Percentiles rank a stretch among this genome's conserved stretches.
These are phyloP conservation scores for Salix arbutifolia DNA, from an alignment of 345 rosid genomes.

Conservation along the genomic window DNA sequence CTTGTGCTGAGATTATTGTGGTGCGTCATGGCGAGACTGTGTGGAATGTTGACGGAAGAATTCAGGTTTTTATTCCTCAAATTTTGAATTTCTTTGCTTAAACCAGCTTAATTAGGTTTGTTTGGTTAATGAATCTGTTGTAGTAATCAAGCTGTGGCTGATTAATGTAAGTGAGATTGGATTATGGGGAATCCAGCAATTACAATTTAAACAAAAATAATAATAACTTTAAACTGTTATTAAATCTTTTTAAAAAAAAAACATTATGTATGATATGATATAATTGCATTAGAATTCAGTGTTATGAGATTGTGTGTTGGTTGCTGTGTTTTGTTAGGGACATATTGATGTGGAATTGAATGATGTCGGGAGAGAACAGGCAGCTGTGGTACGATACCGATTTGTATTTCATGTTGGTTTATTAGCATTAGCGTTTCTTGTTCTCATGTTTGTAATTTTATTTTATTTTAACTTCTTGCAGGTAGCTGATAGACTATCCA, in stretches of 20 bases:
- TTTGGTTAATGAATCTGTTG: no score
- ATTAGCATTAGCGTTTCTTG: neutral
- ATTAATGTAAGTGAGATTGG: no score
- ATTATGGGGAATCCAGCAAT: no score
- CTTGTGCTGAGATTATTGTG: constrained; percentile 59
- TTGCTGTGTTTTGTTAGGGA: constrained; percentile 40
- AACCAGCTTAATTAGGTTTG: no score
- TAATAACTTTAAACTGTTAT: no score
- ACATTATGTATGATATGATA: no score
- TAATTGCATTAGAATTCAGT: no score
- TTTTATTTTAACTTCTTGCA: constrained; percentile 3
- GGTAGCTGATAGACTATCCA: constrained; percentile 65
- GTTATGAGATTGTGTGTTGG: neutral
- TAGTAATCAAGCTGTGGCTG: no score
- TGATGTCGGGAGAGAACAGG: constrained; percentile 75
- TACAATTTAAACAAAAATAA: no score
- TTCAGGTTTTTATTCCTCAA: constrained; percentile 43
- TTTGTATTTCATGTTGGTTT: neutral
- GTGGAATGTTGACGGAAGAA: constrained; percentile 69
- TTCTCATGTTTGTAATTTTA: neutral
- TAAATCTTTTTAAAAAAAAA: no score
- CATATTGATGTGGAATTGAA: constrained; percentile 76
- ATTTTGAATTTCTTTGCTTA: neutral
- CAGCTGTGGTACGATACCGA: constrained; percentile 43
- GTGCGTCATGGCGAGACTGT: constrained; percentile 81